Evolutionary conservation across 2,329 filamentous ascomycete species (phyloP), one percentile per base, ranked within the genome.

Genomic region (Fusarium bulbicola): DNA sequence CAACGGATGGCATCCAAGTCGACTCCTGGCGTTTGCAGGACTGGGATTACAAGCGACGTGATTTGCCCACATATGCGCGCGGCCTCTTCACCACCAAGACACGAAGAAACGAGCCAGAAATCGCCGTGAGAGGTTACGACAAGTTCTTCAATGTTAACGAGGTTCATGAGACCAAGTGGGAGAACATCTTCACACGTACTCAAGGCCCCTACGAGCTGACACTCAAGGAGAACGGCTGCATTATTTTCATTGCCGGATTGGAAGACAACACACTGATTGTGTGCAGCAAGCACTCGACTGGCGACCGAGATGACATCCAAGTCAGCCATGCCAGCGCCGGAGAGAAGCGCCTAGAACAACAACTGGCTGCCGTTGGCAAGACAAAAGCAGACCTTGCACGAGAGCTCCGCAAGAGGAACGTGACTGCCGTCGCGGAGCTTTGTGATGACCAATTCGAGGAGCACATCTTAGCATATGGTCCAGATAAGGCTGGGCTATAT

Each of bases 261-360:
- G 93, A 97, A 78, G 95, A 98, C 77, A 95, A 90, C 40, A 94
- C 93, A 4, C 86, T 99, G 15, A 86, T 99, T 13, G 95, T 99
- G n/a, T 98, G 95, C 88, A 98, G 95, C 87, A 99, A 99, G 80
- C 96, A 99, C 81, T 98, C 96, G 1, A 98, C 95, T 0, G 96
- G 96, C 12, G 86, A 90, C 30, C 89, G 95, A n/a, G 83, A 82
- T 28, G 94, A 97, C 79, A 83, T 86, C 10, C 87, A 91, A 36
- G 74, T 93, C 64, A 98, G 94, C 82, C 96, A 99, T 85, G 94
- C 96, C 7, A 87, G 88, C 66, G 94, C 91, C 7, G 96, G 95
- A 50, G 95, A 98, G 85, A 84, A 84, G 66, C 95, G 94, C 87
- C 87, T 97, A 2, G 92, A 96, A 80, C 88, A 86, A 73, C 96